A percentile compares a stretch with the other conserved stretches of the same genome.
These are phyloP conservation scores for Microcyclospora tardicrescens DNA, from an alignment of 2,329 filamentous ascomycete genomes.

Conservation along the genomic window DNA sequence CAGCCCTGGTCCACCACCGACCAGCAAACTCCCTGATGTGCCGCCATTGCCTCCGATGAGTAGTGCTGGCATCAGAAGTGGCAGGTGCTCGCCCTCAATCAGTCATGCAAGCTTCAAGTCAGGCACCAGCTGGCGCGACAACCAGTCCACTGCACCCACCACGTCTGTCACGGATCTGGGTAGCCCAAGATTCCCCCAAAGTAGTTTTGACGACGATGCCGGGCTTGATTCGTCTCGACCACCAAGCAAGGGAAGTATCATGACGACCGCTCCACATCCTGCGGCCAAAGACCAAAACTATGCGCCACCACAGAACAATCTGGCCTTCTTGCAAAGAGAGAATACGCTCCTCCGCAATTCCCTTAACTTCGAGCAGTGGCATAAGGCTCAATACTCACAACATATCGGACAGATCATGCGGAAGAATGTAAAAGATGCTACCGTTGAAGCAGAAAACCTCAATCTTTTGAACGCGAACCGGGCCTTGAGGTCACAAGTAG, in stretches of 20 bases:
- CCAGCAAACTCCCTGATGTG: constrained; percentile 31
- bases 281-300: background rate
- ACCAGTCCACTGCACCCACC: constrained; percentile 14
- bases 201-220: constrained; percentile 7
- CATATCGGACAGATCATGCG: constrained; percentile 69
- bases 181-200: constrained; percentile 47
- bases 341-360: constrained; percentile 68
- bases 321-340: constrained; percentile 54
- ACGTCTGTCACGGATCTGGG: constrained; percentile 39
- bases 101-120: constrained; percentile 20
- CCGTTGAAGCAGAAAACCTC: constrained; percentile 69
- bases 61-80: constrained; percentile 10
- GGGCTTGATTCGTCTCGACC: constrained; percentile 9
- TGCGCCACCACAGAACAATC: constrained; percentile 19
- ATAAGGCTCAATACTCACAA: constrained; percentile 70
- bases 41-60: constrained; percentile 28
- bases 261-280: background rate
- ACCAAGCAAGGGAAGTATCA: constrained; percentile 7
- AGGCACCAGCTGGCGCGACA: constrained; percentile 39
- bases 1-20: constrained; percentile 36
- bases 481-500: constrained; percentile 54
- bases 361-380: constrained; percentile 68
- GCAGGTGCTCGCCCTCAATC: constrained; percentile 16
- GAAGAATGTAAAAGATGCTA: constrained; percentile 61
- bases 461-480: constrained; percentile 68